Conservation (phyloP, 2,329 filamentous ascomycete genomes). For the Ophiostoma himal-ulmi region DNA sequence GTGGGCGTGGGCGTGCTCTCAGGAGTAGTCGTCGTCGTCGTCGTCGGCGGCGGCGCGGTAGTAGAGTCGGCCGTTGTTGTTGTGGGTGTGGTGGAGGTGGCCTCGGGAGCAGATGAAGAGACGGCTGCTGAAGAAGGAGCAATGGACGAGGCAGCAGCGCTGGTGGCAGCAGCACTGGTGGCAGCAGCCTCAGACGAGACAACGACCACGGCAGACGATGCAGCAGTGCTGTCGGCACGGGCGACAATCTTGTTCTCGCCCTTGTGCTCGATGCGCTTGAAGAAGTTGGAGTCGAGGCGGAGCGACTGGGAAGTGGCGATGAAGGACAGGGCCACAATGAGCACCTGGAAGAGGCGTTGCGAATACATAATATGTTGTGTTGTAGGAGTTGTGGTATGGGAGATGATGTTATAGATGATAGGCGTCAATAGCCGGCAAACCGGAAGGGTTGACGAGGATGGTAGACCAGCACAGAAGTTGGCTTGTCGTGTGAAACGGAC, state of each 20-base stretch:
- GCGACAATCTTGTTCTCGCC: neutral
- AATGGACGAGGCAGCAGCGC: constrained; percentile 12
- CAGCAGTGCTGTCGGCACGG: constrained; percentile 18
- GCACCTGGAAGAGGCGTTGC: constrained; percentile 40
- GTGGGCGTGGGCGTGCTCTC: constrained; percentile 19
- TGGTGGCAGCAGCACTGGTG: constrained; percentile 3
- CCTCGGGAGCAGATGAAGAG: constrained; percentile 24
- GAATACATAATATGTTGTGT: constrained; percentile 40
- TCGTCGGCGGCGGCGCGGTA: too few relatives aligned
- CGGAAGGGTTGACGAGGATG: neutral
- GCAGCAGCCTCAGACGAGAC: constrained; percentile 24
- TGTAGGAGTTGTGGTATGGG: neutral
- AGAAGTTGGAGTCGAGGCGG: constrained; percentile 31
- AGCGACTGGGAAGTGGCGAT: constrained; percentile 43
- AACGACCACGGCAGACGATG: constrained; percentile 13
- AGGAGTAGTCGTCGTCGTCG: constrained; percentile 20
- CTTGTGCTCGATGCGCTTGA: constrained; percentile 11
- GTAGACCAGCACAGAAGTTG: neutral
- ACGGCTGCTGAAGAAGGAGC: constrained; percentile 16
- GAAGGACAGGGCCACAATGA: constrained; percentile 46
- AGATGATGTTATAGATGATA: neutral
- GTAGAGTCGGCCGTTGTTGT: neutral
- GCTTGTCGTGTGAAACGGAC: neutral
- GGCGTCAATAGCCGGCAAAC: constrained; percentile 6
- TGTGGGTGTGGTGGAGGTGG: constrained; percentile 19